phyloP scores from a whole-genome alignment of 495 filamentous ascomycete species.

The Neurospora sp. region DNA sequence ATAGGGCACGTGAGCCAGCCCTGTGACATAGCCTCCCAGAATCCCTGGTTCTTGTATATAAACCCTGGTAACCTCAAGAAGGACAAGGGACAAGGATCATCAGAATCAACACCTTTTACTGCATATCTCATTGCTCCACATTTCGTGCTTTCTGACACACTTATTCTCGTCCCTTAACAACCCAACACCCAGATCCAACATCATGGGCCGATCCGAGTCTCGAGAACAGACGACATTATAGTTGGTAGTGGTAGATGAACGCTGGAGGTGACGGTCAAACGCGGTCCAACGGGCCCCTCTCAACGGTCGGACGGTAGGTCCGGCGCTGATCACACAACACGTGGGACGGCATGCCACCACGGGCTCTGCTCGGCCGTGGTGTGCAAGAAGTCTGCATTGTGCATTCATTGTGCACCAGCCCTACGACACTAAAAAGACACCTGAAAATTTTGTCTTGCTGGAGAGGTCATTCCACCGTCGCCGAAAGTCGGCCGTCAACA shows the following conservation, averaged over 20 bases:
- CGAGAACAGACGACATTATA: not conserved
- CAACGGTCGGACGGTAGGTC: not conserved
- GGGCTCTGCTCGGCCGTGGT: not conserved
- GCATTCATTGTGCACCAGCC: not conserved
- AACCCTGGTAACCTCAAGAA: too few species aligned
- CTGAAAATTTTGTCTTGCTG: not conserved
- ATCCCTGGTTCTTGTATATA: too few species aligned
- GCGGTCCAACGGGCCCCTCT: not conserved
- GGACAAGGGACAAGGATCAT: too few species aligned
- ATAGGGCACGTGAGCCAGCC: too few species aligned
- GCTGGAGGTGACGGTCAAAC: not conserved
- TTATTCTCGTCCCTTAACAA: not conserved
- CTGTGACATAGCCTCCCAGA: too few species aligned
- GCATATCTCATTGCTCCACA: too few species aligned
- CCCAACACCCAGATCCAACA: not conserved
- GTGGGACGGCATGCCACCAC: not conserved
- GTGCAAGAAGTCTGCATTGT: not conserved
- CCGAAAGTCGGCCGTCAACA: constrained; percentile 8
- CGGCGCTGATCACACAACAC: not conserved
- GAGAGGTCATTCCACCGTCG: constrained; percentile 1
- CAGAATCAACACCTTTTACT: too few species aligned
- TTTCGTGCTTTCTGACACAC: too few species aligned
- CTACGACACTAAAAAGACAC: not conserved
- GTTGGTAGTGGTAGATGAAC: not conserved
- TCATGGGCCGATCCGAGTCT: not conserved